A percentile compares a stretch with the other conserved stretches of the same genome.
phyloP scores from a whole-genome alignment of 352 stramenopile genomes.

The Pythium rhizo-oryzae region DNA sequence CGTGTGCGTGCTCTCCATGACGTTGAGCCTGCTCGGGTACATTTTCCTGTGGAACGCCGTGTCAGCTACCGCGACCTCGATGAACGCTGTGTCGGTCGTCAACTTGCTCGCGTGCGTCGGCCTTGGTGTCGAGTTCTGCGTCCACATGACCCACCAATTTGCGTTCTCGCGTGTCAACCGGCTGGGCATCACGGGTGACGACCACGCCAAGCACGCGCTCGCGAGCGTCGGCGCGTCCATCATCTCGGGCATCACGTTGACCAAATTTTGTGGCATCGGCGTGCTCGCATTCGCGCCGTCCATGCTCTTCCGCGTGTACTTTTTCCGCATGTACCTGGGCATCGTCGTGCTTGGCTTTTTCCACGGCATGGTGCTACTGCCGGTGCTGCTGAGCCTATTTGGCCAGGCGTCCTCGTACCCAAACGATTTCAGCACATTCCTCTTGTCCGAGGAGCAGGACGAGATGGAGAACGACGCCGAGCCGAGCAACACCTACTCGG shows the following conservation, averaged over 20 bases:
- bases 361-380: constrained; percentile 80
- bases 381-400: constrained; percentile 79
- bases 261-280: constrained; percentile 90
- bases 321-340: constrained; percentile 93
- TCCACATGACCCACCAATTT: constrained; percentile 89
- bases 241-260: constrained; percentile 92
- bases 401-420: constrained; percentile 49
- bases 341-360: constrained; percentile 89
- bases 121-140: constrained; percentile 89
- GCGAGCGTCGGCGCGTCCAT: constrained; percentile 78
- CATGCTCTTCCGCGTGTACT: constrained; percentile 92
- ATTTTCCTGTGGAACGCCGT: constrained; percentile 83
- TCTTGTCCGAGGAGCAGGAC: constrained; percentile 71
- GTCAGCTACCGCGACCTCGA: constrained; percentile 58
- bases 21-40: constrained; percentile 74
- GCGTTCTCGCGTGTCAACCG: constrained; percentile 52
- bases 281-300: constrained; percentile 91
- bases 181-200: constrained; percentile 48
- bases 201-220: constrained; percentile 79
- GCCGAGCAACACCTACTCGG: constrained; percentile 16
- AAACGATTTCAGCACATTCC: constrained; percentile 71
- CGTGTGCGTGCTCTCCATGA: constrained; percentile 80
- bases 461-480: constrained; percentile 51
- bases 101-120: constrained; percentile 89
- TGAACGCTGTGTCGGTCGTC: constrained; percentile 91